phyloP scores from a whole-genome alignment of 2,329 filamentous ascomycete species.

The Pseudocercospora cruenta region DNA sequence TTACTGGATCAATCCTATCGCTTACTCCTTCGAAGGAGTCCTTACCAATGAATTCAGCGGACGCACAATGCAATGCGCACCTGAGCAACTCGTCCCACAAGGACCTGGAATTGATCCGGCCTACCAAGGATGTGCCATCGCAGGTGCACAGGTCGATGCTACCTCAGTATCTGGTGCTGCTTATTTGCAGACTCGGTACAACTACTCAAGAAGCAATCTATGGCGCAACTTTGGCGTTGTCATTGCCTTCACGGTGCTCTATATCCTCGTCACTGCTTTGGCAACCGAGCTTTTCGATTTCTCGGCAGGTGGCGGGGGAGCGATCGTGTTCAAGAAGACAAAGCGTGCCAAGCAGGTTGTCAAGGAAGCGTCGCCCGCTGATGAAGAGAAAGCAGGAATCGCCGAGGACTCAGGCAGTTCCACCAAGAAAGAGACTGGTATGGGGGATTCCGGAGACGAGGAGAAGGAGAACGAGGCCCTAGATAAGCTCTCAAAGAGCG shows the following conservation, averaged over 20 bases:
- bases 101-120: conserved; percentile 59
- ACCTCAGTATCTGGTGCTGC: conserved; percentile 56
- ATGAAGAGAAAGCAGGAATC: conserved; percentile 60
- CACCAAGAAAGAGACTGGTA: conserved; percentile 34
- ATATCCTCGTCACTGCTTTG: conserved; percentile 71
- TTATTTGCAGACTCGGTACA: conserved; percentile 60
- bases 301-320: conserved; percentile 64
- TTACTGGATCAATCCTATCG: conserved; percentile 54
- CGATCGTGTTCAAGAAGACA: conserved; percentile 72
- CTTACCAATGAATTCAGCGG: conserved; percentile 67
- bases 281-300: conserved; percentile 72
- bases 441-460: conserved; percentile 35
- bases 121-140: conserved; percentile 66
- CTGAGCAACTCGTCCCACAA: conserved; percentile 62
- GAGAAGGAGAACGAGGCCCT: conserved; percentile 47
- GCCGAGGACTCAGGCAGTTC: conserved; percentile 40
- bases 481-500: conserved; percentile 57
- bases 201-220: conserved; percentile 61
- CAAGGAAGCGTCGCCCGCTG: conserved; percentile 50
- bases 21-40: conserved; percentile 69
- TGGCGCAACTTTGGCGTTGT: conserved; percentile 79
- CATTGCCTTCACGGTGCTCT: conserved; percentile 74
- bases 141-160: conserved; percentile 59
- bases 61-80: conserved; percentile 61
- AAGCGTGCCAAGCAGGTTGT: conserved; percentile 61